Percentiles rank a stretch among this genome's conserved stretches.
These are phyloP conservation scores for Helianthus tuberosus DNA, from an alignment of 129 eudicot genomes.

Conservation along the genomic window DNA sequence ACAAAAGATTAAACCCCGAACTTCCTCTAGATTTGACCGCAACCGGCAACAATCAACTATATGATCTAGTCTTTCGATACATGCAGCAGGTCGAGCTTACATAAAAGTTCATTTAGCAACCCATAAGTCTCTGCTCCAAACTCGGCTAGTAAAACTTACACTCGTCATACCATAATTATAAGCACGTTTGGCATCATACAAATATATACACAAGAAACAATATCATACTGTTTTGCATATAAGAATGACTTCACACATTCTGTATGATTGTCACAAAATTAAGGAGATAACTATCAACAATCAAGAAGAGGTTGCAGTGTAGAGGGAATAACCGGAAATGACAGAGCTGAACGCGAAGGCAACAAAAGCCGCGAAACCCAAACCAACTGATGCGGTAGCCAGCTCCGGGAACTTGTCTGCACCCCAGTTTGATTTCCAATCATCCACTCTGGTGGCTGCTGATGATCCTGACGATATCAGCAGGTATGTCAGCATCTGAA, in stretches of 20 bases:
- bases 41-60: background rate
- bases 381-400: constrained; percentile 74
- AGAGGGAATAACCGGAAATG: constrained; percentile 78
- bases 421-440: constrained; percentile 94
- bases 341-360: constrained; percentile 75
- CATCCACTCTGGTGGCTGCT: constrained; percentile 79
- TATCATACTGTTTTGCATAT: constrained; percentile 16
- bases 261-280: constrained; percentile 29
- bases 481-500: constrained; percentile 79
- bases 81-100: background rate
- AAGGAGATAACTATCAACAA: constrained; percentile 6
- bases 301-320: constrained; percentile 45
- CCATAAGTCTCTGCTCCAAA: constrained; percentile 1
- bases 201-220: constrained; percentile 26
- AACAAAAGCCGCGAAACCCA: constrained; percentile 75
- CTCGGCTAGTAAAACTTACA: constrained; percentile 4
- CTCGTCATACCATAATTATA: background rate
- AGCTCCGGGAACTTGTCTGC: constrained; percentile 78
- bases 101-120: constrained; percentile 2
- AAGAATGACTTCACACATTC: constrained; percentile 22
- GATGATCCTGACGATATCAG: constrained; percentile 89
- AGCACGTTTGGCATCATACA: constrained; percentile 22
- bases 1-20: background rate
- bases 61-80: background rate
- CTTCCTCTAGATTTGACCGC: background rate